Percentiles rank a stretch among this genome's conserved stretches.
Conservation (phyloP, 371 early-diverging fungal species). For the Rhizopus stolonifer region DNA sequence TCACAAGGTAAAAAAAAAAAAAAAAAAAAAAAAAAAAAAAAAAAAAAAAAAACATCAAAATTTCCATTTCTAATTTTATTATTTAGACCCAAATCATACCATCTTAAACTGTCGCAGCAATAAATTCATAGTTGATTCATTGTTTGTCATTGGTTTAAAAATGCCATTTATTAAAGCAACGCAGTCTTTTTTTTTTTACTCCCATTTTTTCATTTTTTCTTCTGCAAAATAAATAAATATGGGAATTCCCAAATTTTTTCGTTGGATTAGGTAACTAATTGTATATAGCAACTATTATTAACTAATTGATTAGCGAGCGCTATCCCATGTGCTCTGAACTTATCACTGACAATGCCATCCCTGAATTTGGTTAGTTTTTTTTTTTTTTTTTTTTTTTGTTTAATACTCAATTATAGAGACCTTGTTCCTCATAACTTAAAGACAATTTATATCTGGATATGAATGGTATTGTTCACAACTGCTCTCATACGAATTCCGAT, state of each 20-base stretch:
- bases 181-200: not conserved
- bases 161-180: not conserved
- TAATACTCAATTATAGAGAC: no score
- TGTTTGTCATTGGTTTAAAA: not conserved
- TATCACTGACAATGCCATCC: slow-evolving; percentile 83
- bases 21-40: no score
- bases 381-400: not conserved
- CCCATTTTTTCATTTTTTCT: not conserved
- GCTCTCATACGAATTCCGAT: slow-evolving; percentile 93
- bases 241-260: slow-evolving; percentile 91
- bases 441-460: slow-evolving; percentile 98
- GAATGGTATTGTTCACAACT: slow-evolving; percentile 99
- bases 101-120: slow-evolving; percentile 42
- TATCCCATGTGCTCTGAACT: slow-evolving; percentile 94
- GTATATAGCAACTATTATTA: not conserved
- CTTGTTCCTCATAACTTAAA: no score
- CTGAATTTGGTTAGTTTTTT: slow-evolving; percentile 84
- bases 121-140: no score
- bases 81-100: slow-evolving; percentile 56
- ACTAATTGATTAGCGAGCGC: slow-evolving; percentile 80
- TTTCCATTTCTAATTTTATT: no score
- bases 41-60: no score
- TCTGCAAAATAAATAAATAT: slow-evolving; percentile 32
- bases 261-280: slow-evolving; percentile 76
- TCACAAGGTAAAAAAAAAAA: slow-evolving; percentile 48